Evolutionary conservation across 441 rosid genomes (phyloP).

Genomic region (Dalechampia spathulata): DNA sequence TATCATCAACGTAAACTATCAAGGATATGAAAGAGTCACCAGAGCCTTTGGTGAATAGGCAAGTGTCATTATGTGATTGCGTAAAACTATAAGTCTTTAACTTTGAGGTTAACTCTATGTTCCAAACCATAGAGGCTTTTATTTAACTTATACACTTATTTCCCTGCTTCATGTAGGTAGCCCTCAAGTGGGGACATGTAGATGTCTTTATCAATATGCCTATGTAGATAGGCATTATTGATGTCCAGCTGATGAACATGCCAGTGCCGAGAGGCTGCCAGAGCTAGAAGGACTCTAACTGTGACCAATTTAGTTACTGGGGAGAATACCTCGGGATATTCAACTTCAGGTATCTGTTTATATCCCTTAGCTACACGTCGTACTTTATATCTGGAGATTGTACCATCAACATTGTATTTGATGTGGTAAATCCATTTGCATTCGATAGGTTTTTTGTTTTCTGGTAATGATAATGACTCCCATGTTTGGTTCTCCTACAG

Average conservation of each 20-base stretch:
- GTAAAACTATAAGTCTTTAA: no score
- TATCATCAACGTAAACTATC: no score
- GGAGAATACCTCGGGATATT: not conserved
- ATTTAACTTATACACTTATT: no score
- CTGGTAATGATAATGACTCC: not conserved
- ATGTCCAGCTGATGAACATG: not conserved
- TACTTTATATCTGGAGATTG: not conserved
- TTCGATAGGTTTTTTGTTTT: not conserved
- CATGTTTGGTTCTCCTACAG: not conserved
- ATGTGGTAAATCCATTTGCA: not conserved
- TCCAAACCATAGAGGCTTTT: no score
- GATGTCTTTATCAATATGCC: not conserved
- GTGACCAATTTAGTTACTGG: not conserved
- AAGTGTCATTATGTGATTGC: no score
- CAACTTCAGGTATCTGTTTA: not conserved
- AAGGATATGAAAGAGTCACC: no score
- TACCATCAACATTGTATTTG: not conserved
- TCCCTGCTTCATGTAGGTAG: not conserved
- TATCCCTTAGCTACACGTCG: not conserved
- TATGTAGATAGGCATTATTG: not conserved
- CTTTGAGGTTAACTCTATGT: no score
- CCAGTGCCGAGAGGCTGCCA: not conserved
- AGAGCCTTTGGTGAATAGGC: no score
- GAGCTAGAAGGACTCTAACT: not conserved
- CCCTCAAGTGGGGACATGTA: not conserved